These are phyloP conservation scores for Cryptococcus wingfieldii DNA, from an alignment of 1,284 basidiomycete species.

Conservation along the genomic window DNA sequence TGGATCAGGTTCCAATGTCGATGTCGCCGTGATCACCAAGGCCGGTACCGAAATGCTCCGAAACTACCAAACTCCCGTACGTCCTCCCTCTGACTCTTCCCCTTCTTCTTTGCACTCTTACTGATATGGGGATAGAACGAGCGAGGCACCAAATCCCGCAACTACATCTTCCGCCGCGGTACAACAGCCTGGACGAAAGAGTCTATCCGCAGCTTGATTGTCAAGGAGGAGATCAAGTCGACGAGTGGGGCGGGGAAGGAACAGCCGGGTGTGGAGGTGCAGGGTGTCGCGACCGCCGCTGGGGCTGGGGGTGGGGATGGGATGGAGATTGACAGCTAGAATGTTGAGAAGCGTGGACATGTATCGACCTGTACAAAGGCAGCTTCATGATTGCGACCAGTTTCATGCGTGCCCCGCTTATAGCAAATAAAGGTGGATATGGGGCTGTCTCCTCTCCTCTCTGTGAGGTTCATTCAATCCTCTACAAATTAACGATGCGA, in stretches of 20 bases:
- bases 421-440: too few relatives aligned
- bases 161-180: conserved; percentile 77
- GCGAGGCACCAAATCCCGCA: conserved; percentile 69
- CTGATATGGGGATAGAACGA: conserved; percentile 56
- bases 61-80: conserved; percentile 77
- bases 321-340: conserved; percentile 38
- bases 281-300: conserved; percentile 24
- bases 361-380: conserved; percentile 11
- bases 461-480: too few relatives aligned
- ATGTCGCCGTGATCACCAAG: conserved; percentile 90
- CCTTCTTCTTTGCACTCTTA: too few relatives aligned
- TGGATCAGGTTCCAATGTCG: conserved; percentile 94
- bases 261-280: conserved; percentile 30
- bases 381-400: background rate
- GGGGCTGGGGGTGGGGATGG: conserved; percentile 32
- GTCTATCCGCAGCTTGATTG: conserved; percentile 64
- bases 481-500: too few relatives aligned
- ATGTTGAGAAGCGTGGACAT: conserved; percentile 8
- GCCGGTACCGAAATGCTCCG: conserved; percentile 79
- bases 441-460: too few relatives aligned
- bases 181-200: conserved; percentile 86
- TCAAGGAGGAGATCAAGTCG: conserved; percentile 62
- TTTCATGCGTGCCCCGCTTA: too few relatives aligned
- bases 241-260: conserved; percentile 43
- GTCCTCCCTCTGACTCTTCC: conserved; percentile 16